Base-by-base conservation (phyloP, 2,329 filamentous ascomycete genomes). In the Venturiaceae sp. region DNA sequence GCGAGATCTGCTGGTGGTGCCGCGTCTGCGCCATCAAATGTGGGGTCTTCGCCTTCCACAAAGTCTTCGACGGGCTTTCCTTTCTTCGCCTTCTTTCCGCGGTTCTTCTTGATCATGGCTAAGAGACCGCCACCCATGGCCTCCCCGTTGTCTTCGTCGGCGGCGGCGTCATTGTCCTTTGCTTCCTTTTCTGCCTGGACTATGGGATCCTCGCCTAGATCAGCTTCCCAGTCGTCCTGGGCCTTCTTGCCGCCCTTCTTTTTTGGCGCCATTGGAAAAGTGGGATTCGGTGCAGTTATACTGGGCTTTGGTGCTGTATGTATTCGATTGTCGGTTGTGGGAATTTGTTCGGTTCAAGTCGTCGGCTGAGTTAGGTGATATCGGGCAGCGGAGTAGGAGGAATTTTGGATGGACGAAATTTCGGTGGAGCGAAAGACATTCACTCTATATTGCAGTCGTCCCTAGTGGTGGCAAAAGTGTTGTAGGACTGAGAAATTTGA, bases 171-270 rank as follows among this genome's bases (percentile, higher is more conserved):
- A 53, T 70, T 70, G 46, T 72, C 70, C 60, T 77, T 73, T 52
- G 73, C 74, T 60, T 74, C 72, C 56, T 72, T 66, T 46, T 70
- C 68, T 41, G 75, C 74, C 61, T 82, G 75, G 55, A 80, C 78
- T 58, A 80, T 77, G 7, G 87, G 84, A 63, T 83, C 82, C 77
- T 96, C 92, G 68, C 91, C 92, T 58, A 96, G 80, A 63, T 96
- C 91, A 58, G 88, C 85, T 74, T 97, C 94, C 92, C 92, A 96
- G 80, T 96, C 90, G 69, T 96, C 90, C 70, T 88, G 83, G 70
- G 80, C 83, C 73, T 85, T 86, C 80, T 92, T 95, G 75, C 86
- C 88, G 72, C 86, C 87, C 83, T 96, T 96, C 82, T 94, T 95
- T 80, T 96, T 96, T 62, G 92, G 92, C 69, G 92, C 78, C 92